Evolutionary conservation across 1,284 basidiomycete genomes (phyloP), one percentile per base, ranked within the genome.

Genomic region (Tetrapyrgos nigripes): DNA sequence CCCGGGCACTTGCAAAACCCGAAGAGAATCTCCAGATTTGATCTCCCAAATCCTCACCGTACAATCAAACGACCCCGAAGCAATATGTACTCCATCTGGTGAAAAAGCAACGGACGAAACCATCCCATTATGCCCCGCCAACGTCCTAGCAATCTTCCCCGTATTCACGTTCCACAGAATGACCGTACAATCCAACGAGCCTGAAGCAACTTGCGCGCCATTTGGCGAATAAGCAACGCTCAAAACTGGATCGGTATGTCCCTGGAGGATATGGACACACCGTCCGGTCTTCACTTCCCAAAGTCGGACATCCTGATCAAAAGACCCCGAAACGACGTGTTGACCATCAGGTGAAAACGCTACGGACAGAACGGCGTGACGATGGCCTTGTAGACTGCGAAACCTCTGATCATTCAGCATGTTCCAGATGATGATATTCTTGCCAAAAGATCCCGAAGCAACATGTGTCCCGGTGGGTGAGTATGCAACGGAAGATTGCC

Each of bases 221-320:
- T 66, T 58, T 1, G 61, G 56, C 2, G 65, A 66, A 43, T 62
- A 68, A 1, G 59, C 59, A 2, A 62, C 62, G 11, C 60, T 58
- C 9, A 29, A 19, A n/a, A 66, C 60, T 35, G n/a, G 28, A 23
- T 47, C 46, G 8, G 37, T 29, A 48, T 67, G 65, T 3, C 54
- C 59, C 9, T 37, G 21, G 26, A 64, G 52, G 14, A 23, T 17
- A 23, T 48, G 46, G 14, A 57, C 48, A 4, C n/a, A 24, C 14
- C 27, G 50, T 4, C 46, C 46, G 9, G 46, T 48, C 13, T 13
- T 31, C n/a, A 28, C 49, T 19, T 29, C 24, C 49, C 49, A 50
- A 10, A 50, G n/a, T 50, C 49, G 26, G n/a, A 50, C 31, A 14
- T 28, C 35, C 37, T 26, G 17, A 17, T 56, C 54, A 26, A 9